Conservation (phyloP, 345 rosid genomes). For the Eucalyptus regnans region DNA sequence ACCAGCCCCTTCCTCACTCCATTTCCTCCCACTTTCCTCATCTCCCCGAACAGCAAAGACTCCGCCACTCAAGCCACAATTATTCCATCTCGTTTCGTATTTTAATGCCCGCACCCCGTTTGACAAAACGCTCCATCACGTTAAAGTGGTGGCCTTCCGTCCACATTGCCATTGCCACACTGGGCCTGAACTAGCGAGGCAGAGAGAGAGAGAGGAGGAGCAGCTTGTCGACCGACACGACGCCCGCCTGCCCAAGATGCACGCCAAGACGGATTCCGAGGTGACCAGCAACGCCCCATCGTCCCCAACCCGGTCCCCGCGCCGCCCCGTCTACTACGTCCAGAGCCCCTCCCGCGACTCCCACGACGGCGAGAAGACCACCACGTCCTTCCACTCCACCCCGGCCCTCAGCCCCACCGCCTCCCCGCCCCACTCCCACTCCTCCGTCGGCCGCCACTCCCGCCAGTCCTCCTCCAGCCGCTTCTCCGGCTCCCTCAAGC, state of each 20-base stretch:
- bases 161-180: not conserved
- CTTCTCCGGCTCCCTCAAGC: conserved; percentile 82
- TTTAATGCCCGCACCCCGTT: not conserved
- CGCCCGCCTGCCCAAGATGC: conserved; percentile 26
- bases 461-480: conserved; percentile 87
- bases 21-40: conserved; percentile 1
- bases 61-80: not conserved
- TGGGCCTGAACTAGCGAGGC: not conserved
- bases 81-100: not conserved
- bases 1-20: not conserved
- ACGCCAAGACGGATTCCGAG: conserved; percentile 97
- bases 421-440: conserved; percentile 90
- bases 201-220: not conserved
- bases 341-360: conserved; percentile 96
- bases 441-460: conserved; percentile 87
- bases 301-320: conserved; percentile 85
- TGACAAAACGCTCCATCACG: not conserved
- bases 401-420: conserved; percentile 84
- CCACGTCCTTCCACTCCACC: conserved; percentile 94
- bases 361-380: conserved; percentile 95
- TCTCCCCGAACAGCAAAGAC: not conserved
- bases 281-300: conserved; percentile 90
- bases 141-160: not conserved
- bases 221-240: not conserved
- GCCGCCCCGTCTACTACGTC: conserved; percentile 83